Conservation (phyloP, 176 grass and related monocot species). For the Echinochloa phyllopogon region DNA sequence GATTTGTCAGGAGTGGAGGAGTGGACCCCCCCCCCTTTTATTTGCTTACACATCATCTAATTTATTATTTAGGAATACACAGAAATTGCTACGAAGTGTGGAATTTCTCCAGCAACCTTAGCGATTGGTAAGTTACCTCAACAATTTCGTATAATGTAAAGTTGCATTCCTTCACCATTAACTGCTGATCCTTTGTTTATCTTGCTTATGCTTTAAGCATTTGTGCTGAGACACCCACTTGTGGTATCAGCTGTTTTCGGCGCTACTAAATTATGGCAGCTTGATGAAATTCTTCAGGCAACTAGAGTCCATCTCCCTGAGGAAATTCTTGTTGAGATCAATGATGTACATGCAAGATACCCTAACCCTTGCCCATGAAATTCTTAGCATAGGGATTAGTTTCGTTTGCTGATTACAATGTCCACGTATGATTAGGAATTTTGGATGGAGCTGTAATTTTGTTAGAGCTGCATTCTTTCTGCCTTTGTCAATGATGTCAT, state of each 20-base stretch:
- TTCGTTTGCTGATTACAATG: not conserved
- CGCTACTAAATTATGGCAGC: slow-evolving; percentile 77
- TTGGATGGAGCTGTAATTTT: slow-evolving; percentile 2
- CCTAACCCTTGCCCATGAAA: slow-evolving; percentile 56
- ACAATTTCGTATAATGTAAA: not conserved
- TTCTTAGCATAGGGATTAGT: not conserved
- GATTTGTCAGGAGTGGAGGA: not conserved
- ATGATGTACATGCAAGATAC: slow-evolving; percentile 42
- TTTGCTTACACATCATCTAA: slow-evolving; percentile 9
- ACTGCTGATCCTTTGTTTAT: slow-evolving; percentile 1
- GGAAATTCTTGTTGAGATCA: slow-evolving; percentile 70
- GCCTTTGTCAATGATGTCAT: not conserved
- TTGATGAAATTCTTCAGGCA: slow-evolving; percentile 67
- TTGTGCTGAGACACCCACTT: slow-evolving; percentile 67
- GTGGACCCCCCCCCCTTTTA: too few species aligned
- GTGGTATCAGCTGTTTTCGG: slow-evolving; percentile 79
- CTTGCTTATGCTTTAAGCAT: slow-evolving; percentile 48
- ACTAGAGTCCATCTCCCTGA: slow-evolving; percentile 43
- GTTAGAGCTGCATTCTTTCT: not conserved
- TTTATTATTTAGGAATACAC: slow-evolving; percentile 67
- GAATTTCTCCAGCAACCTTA: slow-evolving; percentile 68
- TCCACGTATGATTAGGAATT: not conserved
- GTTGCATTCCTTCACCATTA: not conserved
- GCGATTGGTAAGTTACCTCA: slow-evolving; percentile 61
- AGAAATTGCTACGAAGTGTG: slow-evolving; percentile 59